These are phyloP conservation scores for Ophiostoma australiae DNA, from an alignment of 2,329 filamentous ascomycete genomes.

Conservation along the genomic window DNA sequence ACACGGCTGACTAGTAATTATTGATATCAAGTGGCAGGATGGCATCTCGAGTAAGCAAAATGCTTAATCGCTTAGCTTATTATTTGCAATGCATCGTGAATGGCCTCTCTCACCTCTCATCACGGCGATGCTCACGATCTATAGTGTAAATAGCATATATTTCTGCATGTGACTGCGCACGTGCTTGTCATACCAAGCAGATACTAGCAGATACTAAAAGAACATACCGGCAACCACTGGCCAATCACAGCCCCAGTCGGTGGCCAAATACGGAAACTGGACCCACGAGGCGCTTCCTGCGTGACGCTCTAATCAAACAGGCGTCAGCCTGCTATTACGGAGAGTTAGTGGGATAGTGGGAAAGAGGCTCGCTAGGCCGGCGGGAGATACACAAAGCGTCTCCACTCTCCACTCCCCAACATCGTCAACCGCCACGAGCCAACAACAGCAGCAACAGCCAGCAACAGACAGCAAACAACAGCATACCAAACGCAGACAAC, in stretches of 20 bases:
- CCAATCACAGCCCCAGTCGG: background rate
- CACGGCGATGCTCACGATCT: no score
- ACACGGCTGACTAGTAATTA: no score
- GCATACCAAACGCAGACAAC: background rate
- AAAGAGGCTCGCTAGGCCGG: background rate
- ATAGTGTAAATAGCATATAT: background rate
- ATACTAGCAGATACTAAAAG: no score
- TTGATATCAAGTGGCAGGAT: no score
- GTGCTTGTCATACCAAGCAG: background rate
- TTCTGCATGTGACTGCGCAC: background rate
- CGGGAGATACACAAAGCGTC: conserved; percentile 8
- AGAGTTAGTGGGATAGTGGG: no score
- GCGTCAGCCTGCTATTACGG: background rate
- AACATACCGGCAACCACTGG: no score
- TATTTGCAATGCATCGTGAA: background rate
- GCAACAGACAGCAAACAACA: no score
- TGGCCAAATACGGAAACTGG: background rate
- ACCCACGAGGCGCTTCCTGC: conserved; percentile 5
- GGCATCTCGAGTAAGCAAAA: no score
- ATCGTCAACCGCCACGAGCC: background rate
- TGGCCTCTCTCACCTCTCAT: no score
- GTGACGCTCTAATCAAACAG: background rate
- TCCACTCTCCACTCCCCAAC: conserved; percentile 1
- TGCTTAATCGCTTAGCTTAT: no score
- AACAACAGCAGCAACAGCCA: no score